Evolutionary conservation across 352 stramenopile genomes (phyloP).

Genomic region (Peronospora destructor): DNA sequence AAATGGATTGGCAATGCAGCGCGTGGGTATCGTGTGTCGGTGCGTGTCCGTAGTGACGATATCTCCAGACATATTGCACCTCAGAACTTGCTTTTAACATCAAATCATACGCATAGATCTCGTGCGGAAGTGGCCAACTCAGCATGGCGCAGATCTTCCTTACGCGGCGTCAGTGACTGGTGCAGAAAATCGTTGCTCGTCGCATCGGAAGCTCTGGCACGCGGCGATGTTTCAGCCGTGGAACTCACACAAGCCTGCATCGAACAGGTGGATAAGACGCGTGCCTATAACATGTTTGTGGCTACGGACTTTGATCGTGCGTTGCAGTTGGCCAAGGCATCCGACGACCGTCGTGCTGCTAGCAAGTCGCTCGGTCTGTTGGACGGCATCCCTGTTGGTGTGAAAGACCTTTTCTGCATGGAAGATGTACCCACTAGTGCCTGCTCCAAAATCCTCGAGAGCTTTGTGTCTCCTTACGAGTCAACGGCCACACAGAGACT

Average conservation of each 20-base stretch:
- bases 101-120: conserved; percentile 5
- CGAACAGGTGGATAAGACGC: conserved; percentile 62
- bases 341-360: conserved; percentile 56
- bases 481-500: conserved; percentile 82
- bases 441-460: conserved; percentile 85
- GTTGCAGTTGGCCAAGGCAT: conserved; percentile 63
- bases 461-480: conserved; percentile 88
- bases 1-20: conserved; percentile 19
- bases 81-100: conserved; percentile 3
- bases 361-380: conserved; percentile 51
- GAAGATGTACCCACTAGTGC: conserved; percentile 81
- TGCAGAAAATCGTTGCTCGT: conserved; percentile 52
- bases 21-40: conserved; percentile 8
- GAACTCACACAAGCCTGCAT: conserved; percentile 68
- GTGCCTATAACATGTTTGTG: conserved; percentile 77
- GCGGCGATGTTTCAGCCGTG: conserved; percentile 44
- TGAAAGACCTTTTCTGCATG: conserved; percentile 96
- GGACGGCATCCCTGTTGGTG: conserved; percentile 92
- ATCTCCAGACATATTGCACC: neutral
- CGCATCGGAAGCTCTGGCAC: conserved; percentile 39
- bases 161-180: conserved; percentile 46
- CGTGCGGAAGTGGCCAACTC: conserved; percentile 2
- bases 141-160: neutral
- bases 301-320: conserved; percentile 61
- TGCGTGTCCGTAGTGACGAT: conserved; percentile 8